These are phyloP conservation scores for Lophium mytilinum DNA, from an alignment of 495 filamentous ascomycete species.

Conservation along the genomic window DNA sequence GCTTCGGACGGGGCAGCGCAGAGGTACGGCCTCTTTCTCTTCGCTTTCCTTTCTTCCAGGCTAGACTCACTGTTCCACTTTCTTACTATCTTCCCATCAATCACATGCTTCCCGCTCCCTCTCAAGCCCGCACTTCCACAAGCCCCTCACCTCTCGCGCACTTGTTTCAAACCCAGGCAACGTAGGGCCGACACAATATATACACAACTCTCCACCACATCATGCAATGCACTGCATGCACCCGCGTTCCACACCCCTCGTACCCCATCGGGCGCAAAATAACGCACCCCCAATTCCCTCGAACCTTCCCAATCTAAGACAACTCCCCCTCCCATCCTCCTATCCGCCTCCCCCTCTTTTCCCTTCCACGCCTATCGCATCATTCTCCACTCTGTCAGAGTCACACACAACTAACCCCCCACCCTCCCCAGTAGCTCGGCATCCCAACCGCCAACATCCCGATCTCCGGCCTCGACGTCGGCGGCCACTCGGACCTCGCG, in stretches of 20 bases:
- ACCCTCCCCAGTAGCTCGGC: slow-evolving; percentile 52
- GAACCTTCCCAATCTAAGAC: too few relatives aligned
- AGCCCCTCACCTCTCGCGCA: background rate
- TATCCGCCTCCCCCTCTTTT: slow-evolving; percentile 1
- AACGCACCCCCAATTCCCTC: too few relatives aligned
- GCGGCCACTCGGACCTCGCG: slow-evolving; percentile 60
- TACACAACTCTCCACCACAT: too few relatives aligned
- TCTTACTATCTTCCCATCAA: background rate
- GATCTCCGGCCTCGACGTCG: slow-evolving; percentile 55
- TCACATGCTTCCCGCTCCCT: background rate
- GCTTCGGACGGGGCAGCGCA: slow-evolving; percentile 88
- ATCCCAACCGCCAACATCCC: slow-evolving; percentile 98
- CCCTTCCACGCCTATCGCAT: background rate
- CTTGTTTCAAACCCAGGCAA: background rate
- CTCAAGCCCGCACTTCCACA: background rate
- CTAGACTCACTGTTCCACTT: background rate
- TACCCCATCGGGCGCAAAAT: too few relatives aligned
- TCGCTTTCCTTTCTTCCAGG: background rate
- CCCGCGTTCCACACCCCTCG: too few relatives aligned
- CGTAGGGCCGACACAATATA: background rate
- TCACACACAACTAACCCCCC: background rate
- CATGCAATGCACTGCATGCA: too few relatives aligned
- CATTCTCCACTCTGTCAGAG: background rate
- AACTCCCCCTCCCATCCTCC: background rate
- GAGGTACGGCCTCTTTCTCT: slow-evolving; percentile 44